Base-by-base conservation (phyloP, 129 eudicot species). In the Flaveria trinervia region DNA sequence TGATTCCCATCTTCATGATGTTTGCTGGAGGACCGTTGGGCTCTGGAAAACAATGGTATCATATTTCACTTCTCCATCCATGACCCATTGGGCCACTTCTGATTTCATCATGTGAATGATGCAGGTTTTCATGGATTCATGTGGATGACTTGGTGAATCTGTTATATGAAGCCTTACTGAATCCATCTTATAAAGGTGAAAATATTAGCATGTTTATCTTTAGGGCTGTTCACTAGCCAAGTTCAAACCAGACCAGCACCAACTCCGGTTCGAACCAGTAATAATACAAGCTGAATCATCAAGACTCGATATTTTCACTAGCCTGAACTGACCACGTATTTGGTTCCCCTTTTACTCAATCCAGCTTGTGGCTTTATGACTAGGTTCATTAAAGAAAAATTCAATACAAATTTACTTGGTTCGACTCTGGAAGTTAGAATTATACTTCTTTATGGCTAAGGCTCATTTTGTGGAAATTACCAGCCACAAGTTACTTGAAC, bases 21-120 rank as follows among this genome's bases (percentile, higher is more conserved):
- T 95, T 95, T 85, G 97, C 99, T 74, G 99, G 99, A 45, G 99
- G 99, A 67, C 99, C 99, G 70, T 77, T 91, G 84, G 99, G 99
- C 68, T 91, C 99, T 67, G 99, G 99, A 73, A 95, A 82, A 83
- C 99, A 95, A 78, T 95, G 99, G 99, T 94, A 91, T 57, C 18
- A 1, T 72, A 65, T 36, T 67, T 67, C 71, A 4, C 30, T 57
- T 79, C 57, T 65, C 0, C 36, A n/a, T 59, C 44, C 68, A 18
- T 39, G 56, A n/a, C 26, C 17, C 4, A 23, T 16, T 73, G 13
- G 49, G 12, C 49, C 49, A 9, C 12, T 44, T 44, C 23, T 20
- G 4, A 17, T 71, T 15, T 12, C 45, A 15, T 51, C 28, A n/a
- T 9, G 18, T 5, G 4, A 73, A 54, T 45, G 65, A 67, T 66